These are phyloP conservation scores for Nannizziopsis arthrosporioides DNA, from an alignment of 2,329 filamentous ascomycete species.

Conservation along the genomic window DNA sequence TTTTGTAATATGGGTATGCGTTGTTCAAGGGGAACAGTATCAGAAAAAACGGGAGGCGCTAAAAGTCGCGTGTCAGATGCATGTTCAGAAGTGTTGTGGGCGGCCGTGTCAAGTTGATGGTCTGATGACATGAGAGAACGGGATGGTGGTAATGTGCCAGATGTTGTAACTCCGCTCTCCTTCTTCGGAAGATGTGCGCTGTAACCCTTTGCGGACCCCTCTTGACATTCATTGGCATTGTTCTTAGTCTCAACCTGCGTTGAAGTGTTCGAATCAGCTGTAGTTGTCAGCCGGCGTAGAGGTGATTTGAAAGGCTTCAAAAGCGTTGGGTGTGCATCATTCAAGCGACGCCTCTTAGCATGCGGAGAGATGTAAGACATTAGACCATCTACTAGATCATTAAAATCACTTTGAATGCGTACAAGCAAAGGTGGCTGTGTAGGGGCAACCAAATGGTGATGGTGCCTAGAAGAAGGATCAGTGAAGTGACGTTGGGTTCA, in stretches of 20 bases:
- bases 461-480: too few relatives aligned
- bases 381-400: not conserved
- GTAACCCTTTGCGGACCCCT: not conserved
- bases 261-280: not conserved
- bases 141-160: conserved; percentile 8
- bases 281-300: conserved; percentile 38
- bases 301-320: conserved; percentile 64
- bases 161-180: not conserved
- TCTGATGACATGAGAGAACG: not conserved
- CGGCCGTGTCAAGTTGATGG: not conserved
- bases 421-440: too few relatives aligned
- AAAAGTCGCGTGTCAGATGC: not conserved
- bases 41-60: not conserved
- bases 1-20: conserved; percentile 36
- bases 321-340: conserved; percentile 47
- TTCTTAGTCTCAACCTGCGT: not conserved
- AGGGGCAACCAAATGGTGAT: too few relatives aligned
- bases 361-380: not conserved
- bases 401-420: too few relatives aligned
- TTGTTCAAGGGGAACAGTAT: not conserved
- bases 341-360: conserved; percentile 53
- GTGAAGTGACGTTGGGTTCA: too few relatives aligned
- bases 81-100: not conserved
- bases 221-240: not conserved
- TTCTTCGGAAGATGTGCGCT: not conserved